Percentiles rank a stretch among this genome's conserved stretches.
Conservation (phyloP, 2,329 filamentous ascomycete genomes). For the Lasiodiplodia gonubiensis region DNA sequence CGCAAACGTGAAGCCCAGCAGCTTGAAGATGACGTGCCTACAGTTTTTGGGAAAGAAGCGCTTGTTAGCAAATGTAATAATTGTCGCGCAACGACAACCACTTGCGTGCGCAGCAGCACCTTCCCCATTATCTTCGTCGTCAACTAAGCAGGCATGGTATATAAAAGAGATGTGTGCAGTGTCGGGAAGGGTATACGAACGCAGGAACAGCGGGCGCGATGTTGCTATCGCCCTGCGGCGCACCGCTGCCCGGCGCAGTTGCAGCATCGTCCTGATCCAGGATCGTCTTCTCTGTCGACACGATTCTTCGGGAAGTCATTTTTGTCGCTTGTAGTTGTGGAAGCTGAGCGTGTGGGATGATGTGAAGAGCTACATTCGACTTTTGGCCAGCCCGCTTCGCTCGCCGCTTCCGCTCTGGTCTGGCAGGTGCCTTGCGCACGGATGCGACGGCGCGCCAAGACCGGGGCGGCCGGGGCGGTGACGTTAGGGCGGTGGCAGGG, state of each 20-base stretch:
- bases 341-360: conserved; percentile 19
- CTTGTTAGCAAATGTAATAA: conserved; percentile 19
- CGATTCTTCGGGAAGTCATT: conserved; percentile 75
- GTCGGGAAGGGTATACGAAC: conserved; percentile 57
- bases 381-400: background rate
- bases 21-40: conserved; percentile 78
- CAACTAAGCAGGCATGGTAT: background rate
- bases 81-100: background rate
- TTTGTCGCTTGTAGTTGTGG: background rate
- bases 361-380: background rate
- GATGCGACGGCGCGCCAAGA: background rate
- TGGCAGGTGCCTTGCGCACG: conserved; percentile 2
- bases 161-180: background rate
- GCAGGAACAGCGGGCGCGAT: conserved; percentile 82
- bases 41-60: conserved; percentile 53
- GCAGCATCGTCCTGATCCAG: conserved; percentile 52
- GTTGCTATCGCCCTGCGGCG: conserved; percentile 64
- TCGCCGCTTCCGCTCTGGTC: background rate
- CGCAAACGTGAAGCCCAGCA: conserved; percentile 86
- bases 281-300: conserved; percentile 69
- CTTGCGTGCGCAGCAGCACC: too few relatives aligned
- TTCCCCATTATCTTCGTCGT: background rate
- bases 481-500: conserved; percentile 7
- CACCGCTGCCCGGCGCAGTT: conserved; percentile 35
- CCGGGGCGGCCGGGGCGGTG: background rate